phyloP scores from a whole-genome alignment of 371 early-diverging fungal species.

The Mortierella sp. region DNA sequence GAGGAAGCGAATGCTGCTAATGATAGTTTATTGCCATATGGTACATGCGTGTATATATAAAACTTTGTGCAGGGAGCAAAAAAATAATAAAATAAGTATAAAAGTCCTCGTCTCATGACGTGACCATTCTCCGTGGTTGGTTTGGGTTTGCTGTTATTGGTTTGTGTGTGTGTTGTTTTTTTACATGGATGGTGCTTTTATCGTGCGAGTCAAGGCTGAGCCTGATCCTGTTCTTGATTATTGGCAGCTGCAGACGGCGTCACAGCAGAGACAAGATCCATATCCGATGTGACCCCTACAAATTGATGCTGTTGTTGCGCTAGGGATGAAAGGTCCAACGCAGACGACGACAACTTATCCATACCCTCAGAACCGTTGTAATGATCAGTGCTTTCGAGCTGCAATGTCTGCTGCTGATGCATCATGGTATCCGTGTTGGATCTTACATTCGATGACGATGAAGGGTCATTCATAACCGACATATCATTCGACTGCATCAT shows the following conservation, averaged over 20 bases:
- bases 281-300: background rate
- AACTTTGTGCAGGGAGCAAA: too few relatives aligned
- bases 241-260: slow-evolving; percentile 1
- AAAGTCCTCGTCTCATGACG: too few relatives aligned
- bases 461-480: too few relatives aligned
- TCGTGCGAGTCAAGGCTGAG: slow-evolving; percentile 3
- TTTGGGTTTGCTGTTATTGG: too few relatives aligned
- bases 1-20: too few relatives aligned
- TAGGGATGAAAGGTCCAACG: background rate
- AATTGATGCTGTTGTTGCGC: slow-evolving; percentile 9
- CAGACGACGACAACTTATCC: slow-evolving; percentile 12
- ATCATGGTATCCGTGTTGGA: background rate
- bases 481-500: slow-evolving; percentile 1
- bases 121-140: too few relatives aligned
- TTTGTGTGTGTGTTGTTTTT: too few relatives aligned
- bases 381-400: background rate
- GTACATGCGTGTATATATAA: too few relatives aligned
- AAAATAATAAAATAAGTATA: too few relatives aligned
- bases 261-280: background rate
- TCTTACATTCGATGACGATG: background rate
- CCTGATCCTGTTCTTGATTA: slow-evolving; percentile 2
- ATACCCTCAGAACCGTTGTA: background rate
- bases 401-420: background rate
- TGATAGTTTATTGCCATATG: too few relatives aligned
- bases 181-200: too few relatives aligned